Percentiles rank a stretch among this genome's conserved stretches.
Evolutionary conservation across 2,329 filamentous ascomycete species (phyloP).

Genomic region (Drechslerella dactyloides): DNA sequence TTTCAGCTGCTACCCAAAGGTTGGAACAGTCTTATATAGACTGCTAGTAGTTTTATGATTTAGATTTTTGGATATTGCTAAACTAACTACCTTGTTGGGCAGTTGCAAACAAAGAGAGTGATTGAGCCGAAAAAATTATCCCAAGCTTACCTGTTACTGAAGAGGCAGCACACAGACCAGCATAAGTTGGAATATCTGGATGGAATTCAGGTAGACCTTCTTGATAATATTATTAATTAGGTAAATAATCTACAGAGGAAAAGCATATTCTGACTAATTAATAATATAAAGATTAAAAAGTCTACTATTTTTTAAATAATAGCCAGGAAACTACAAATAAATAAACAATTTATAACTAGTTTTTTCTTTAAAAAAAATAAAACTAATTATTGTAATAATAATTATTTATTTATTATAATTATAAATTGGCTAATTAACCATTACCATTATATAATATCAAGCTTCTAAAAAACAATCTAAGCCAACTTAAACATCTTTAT

Average conservation of each 20-base stretch:
- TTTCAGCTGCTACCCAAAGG: background rate
- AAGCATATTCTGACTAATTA: slow-evolving; percentile 57
- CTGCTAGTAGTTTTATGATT: slow-evolving; percentile 56
- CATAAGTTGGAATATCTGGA: slow-evolving; percentile 52
- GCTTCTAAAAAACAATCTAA: no score
- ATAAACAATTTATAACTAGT: slow-evolving; percentile 56
- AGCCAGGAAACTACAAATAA: slow-evolving; percentile 56
- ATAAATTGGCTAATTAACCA: background rate
- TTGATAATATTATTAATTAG: slow-evolving; percentile 55
- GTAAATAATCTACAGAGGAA: slow-evolving; percentile 1
- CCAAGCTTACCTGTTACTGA: slow-evolving; percentile 23
- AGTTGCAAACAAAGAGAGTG: slow-evolving; percentile 1
- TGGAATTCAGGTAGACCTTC: slow-evolving; percentile 53
- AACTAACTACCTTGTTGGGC: background rate
- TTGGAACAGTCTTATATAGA: slow-evolving; percentile 54
- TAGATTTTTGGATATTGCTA: background rate
- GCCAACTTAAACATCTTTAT: no score
- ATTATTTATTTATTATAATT: slow-evolving; percentile 53
- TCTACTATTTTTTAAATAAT: slow-evolving; percentile 55
- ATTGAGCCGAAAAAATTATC: slow-evolving; percentile 2
- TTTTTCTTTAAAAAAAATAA: slow-evolving; percentile 55
- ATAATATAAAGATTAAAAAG: slow-evolving; percentile 56
- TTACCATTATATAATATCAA: no score
- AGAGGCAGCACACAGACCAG: slow-evolving; percentile 49
- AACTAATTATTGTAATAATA: slow-evolving; percentile 56